Evolutionary conservation across 768 basidiomycete genomes (phyloP), one percentile per base, ranked within the genome.

Genomic region (Polyporus arcularius): DNA sequence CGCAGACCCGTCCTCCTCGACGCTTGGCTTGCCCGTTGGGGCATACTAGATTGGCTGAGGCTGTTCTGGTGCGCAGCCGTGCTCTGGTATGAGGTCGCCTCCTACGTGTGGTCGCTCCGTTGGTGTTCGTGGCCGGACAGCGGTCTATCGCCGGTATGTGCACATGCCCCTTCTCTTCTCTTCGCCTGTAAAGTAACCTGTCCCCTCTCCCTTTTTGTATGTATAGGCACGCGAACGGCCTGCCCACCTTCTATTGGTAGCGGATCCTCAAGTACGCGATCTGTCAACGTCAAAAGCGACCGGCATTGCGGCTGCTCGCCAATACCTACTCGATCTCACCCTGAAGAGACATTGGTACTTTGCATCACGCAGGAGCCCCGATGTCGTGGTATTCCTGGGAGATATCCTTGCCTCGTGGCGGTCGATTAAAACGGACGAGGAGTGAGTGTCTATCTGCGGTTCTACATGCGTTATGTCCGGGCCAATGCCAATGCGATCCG

Each of bases 321-420:
- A 65, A 31, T 58, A 50, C 62, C 68, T 92, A 55, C 85, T 89
- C 51, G 90, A 96, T 74, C 78, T 89, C 62, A 91, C 91, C 70
- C 77, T 96, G 59, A 84, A 89, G 46, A 94, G 92, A 73, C 87
- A 79, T 65, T 97, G 94, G 94, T 80, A 79, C 58, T 85, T 79
- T 14, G 88, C 86, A 3, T 60, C 41, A 3, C 77, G 83, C 52
- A 75, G 83, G 61, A 77, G 73, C 38, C 90, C 94, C 8, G 85
- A 96, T 71, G 82, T 77, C n/a, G 84, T 96, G 8, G 76, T 97
- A 4, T 90, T 96, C 64, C 77, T 94, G 26, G 95, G 95, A 41
- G 94, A 97, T 71, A 89, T 96, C 89, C 83, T 96, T 81, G 93
- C 94, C 63, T 85, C 82, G 54, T 93, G 92, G 4, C 78, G 91